Conservation (phyloP, 805 yeast species). For the Danielia reshetovae region DNA sequence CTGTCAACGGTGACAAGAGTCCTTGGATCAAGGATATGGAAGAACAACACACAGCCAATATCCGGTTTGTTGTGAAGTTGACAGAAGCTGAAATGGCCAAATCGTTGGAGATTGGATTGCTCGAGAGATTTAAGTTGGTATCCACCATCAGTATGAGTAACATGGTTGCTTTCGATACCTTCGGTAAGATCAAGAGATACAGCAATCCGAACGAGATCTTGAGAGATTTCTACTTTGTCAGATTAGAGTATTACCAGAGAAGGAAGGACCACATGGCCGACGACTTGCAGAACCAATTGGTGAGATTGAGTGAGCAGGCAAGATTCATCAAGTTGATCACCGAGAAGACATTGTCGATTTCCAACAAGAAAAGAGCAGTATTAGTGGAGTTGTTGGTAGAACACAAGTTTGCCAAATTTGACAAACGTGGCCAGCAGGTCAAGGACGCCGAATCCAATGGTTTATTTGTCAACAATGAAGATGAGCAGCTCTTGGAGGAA, state of each 20-base stretch:
- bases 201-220: constrained; percentile 72
- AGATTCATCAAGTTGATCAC: constrained; percentile 88
- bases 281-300: constrained; percentile 68
- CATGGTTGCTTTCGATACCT: constrained; percentile 94
- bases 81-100: constrained; percentile 80
- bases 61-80: constrained; percentile 74
- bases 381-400: constrained; percentile 61
- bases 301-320: constrained; percentile 76
- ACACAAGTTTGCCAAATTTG: constrained; percentile 72
- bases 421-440: constrained; percentile 63
- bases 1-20: constrained; percentile 73
- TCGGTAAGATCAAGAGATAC: constrained; percentile 82
- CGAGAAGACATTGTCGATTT: constrained; percentile 63
- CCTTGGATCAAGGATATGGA: constrained; percentile 94
- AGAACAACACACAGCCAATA: constrained; percentile 84
- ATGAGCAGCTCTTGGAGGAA: constrained; percentile 28
- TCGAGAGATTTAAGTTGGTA: constrained; percentile 78
- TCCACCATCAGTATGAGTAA: constrained; percentile 68
- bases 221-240: constrained; percentile 76
- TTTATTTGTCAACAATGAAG: constrained; percentile 17
- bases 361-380: constrained; percentile 66
- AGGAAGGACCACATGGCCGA: constrained; percentile 78
- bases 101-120: constrained; percentile 67
- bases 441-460: constrained; percentile 24
- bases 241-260: constrained; percentile 86